Evolutionary conservation across 768 basidiomycete species (phyloP).

Genomic region (Hysterangium stoloniferum): DNA sequence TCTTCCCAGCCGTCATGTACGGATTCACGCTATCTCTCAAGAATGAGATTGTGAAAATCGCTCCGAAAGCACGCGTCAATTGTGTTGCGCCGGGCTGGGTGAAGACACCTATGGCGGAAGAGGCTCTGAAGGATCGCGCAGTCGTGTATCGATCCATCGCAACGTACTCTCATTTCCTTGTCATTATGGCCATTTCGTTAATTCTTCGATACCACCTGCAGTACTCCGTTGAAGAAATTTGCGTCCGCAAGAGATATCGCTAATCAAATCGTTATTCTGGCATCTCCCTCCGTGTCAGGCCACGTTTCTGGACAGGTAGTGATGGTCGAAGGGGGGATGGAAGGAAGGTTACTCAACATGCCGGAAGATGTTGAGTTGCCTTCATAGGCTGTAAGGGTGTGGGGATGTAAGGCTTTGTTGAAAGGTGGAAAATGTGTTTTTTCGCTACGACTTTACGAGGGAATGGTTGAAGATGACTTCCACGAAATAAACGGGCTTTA

Average conservation of each 20-base stretch:
- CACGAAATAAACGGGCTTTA: too few relatives aligned
- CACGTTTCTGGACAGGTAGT: conserved; percentile 65
- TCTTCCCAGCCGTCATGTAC: conserved; percentile 59
- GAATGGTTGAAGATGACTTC: too few relatives aligned
- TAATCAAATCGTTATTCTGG: conserved; percentile 51
- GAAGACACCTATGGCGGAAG: conserved; percentile 54
- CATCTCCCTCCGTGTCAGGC: conserved; percentile 55
- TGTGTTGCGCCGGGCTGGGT: conserved; percentile 57
- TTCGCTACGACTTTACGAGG: too few relatives aligned
- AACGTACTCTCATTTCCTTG: conserved; percentile 40
- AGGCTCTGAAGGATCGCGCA: conserved; percentile 45
- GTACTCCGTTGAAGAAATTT: conserved; percentile 64
- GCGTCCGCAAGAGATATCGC: conserved; percentile 58
- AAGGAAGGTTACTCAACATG: conserved; percentile 49
- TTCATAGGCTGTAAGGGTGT: neutral
- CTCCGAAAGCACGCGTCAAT: conserved; percentile 64
- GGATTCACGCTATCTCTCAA: conserved; percentile 61
- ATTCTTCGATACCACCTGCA: conserved; percentile 18
- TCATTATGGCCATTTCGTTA: neutral
- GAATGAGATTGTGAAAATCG: conserved; percentile 75
- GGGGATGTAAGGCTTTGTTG: too few relatives aligned
- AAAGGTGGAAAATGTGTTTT: too few relatives aligned
- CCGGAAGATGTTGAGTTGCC: conserved; percentile 25
- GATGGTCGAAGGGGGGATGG: conserved; percentile 75
- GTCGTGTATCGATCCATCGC: conserved; percentile 54